A percentile compares a stretch with the other conserved stretches of the same genome.
Conservation (phyloP, 345 rosid species). For the Ricinus communis region DNA sequence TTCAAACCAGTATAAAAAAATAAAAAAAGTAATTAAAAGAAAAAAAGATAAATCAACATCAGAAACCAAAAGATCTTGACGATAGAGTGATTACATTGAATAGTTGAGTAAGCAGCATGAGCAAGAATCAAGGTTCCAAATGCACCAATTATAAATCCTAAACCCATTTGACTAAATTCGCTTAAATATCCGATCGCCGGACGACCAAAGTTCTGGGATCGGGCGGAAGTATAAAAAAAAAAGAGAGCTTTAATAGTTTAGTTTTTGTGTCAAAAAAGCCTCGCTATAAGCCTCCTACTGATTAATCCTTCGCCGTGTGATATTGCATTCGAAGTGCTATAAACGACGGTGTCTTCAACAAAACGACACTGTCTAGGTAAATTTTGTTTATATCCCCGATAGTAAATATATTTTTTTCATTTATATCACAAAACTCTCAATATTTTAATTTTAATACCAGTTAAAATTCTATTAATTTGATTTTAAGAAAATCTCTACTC, state of each 20-base stretch:
- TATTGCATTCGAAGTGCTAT: too few species aligned
- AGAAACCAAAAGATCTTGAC: neutral
- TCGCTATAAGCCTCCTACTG: neutral
- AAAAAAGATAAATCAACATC: conserved; percentile 2
- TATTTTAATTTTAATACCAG: too few species aligned
- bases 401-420: too few species aligned
- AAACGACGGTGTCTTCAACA: neutral
- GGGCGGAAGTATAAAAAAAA: neutral
- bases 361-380: too few species aligned
- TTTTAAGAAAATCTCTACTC: too few species aligned
- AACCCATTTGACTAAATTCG: conserved; percentile 37
- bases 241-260: neutral
- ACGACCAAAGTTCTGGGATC: neutral
- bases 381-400: too few species aligned
- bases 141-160: conserved; percentile 63
- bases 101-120: conserved; percentile 89
- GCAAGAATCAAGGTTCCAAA: conserved; percentile 65
- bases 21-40: neutral
- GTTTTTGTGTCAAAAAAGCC: neutral
- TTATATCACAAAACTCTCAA: too few species aligned
- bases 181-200: neutral
- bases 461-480: too few species aligned
- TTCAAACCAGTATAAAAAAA: neutral
- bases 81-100: conserved; percentile 54
- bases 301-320: too few species aligned